A percentile compares a stretch with the other conserved stretches of the same genome.
Conservation (phyloP, 805 yeast species). For the Scheffersomyces stipitis region DNA sequence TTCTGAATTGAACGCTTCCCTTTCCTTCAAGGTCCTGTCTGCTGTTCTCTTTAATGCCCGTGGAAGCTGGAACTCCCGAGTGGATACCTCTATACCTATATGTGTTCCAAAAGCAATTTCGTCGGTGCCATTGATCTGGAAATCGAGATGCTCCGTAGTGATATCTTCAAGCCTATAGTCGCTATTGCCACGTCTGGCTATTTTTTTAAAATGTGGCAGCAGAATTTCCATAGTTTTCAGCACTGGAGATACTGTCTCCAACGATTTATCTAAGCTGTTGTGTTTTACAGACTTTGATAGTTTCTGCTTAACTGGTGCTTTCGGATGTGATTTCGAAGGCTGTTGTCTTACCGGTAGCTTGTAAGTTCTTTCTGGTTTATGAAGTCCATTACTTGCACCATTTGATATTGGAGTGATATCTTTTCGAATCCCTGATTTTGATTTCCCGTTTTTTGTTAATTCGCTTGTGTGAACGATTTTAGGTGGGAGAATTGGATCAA, state of each 20-base stretch:
- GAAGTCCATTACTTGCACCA: neutral
- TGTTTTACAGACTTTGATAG: no score
- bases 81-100: neutral
- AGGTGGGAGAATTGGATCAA: constrained; percentile 40
- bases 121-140: neutral
- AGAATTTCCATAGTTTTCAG: no score
- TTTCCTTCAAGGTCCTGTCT: neutral
- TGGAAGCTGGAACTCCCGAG: constrained; percentile 1
- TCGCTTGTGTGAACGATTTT: constrained; percentile 8
- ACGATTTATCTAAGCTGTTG: neutral
- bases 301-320: neutral
- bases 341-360: no score
- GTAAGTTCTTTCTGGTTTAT: no score
- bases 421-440: no score
- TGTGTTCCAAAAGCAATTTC: neutral
- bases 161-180: neutral
- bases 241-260: neutral
- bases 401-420: neutral
- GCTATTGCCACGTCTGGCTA: neutral
- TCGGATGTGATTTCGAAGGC: neutral
- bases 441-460: neutral
- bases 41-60: constrained; percentile 1
- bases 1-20: neutral
- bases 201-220: no score
- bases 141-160: neutral